Evolutionary conservation across 768 basidiomycete genomes (phyloP).

Genomic region (Phlegmacium glaucopus): DNA sequence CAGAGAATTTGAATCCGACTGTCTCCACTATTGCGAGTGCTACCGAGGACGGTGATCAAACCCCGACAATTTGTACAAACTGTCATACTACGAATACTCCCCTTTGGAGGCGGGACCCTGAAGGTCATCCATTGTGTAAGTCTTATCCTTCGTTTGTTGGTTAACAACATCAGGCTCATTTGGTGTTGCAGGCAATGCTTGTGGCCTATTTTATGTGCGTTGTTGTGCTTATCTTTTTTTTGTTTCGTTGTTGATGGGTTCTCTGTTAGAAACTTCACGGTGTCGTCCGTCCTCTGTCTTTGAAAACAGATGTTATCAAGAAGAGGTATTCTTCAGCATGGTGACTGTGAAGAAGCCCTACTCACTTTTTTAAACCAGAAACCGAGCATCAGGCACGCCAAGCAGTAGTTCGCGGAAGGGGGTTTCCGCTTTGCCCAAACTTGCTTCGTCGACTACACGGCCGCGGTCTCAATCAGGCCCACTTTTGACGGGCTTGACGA

Average conservation of each 20-base stretch:
- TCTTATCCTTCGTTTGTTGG: too few relatives aligned
- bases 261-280: constrained; percentile 84
- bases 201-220: constrained; percentile 90
- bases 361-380: constrained; percentile 39
- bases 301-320: constrained; percentile 98
- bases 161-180: too few relatives aligned
- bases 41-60: constrained; percentile 64
- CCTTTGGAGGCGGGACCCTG: constrained; percentile 88
- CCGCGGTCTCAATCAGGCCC: constrained; percentile 72
- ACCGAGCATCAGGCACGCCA: constrained; percentile 76
- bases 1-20: constrained; percentile 40
- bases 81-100: constrained; percentile 96
- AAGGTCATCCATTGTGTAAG: constrained; percentile 88
- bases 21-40: constrained; percentile 29
- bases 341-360: background rate
- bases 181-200: constrained; percentile 46
- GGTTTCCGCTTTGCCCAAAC: constrained; percentile 60
- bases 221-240: background rate
- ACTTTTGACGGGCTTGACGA: constrained; percentile 42
- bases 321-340: constrained; percentile 58
- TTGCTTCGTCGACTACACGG: constrained; percentile 70
- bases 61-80: constrained; percentile 88
- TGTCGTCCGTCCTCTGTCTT: constrained; percentile 87
- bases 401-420: constrained; percentile 65
- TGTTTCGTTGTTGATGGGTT: constrained; percentile 6